phyloP scores from a whole-genome alignment of 1,284 basidiomycete genomes.

The Apiotrichum siamense region DNA sequence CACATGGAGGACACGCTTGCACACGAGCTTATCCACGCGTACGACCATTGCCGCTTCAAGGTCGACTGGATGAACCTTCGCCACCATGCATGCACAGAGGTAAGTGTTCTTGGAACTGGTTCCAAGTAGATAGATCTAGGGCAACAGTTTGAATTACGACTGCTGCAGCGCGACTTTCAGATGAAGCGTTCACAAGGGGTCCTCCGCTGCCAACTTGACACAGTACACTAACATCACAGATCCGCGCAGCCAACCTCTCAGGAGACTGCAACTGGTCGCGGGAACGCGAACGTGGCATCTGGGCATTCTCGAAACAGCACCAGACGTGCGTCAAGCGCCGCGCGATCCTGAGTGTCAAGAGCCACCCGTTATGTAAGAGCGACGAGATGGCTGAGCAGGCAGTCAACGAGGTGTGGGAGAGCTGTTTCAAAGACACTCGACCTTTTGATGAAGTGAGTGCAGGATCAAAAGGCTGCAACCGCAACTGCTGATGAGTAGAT shows the following conservation, averaged over 20 bases:
- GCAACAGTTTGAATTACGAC: too few relatives aligned
- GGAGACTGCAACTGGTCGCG: conserved; percentile 83
- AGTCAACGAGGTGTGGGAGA: conserved; percentile 95
- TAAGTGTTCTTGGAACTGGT: conserved; percentile 47
- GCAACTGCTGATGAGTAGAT: conserved; percentile 7
- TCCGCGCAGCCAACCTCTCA: conserved; percentile 86
- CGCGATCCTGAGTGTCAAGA: conserved; percentile 71
- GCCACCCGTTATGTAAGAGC: conserved; percentile 74
- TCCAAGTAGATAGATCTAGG: neutral
- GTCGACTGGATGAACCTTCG: conserved; percentile 84
- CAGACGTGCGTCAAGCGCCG: conserved; percentile 86
- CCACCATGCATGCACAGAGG: conserved; percentile 94
- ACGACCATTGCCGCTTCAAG: conserved; percentile 88
- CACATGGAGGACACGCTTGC: conserved; percentile 90
- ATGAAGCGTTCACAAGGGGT: neutral
- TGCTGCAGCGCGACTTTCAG: too few relatives aligned
- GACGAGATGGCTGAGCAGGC: conserved; percentile 71
- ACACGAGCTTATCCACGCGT: conserved; percentile 95
- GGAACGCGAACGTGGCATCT: conserved; percentile 67
- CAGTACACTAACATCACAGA: conserved; percentile 53
- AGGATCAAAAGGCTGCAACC: neutral
- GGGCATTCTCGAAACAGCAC: conserved; percentile 84
- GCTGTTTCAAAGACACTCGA: conserved; percentile 89
- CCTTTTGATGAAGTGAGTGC: conserved; percentile 85
- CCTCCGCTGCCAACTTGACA: neutral